Evolutionary conservation across 2,329 filamentous ascomycete genomes (phyloP).

Genomic region (Aaosphaeria arxii): DNA sequence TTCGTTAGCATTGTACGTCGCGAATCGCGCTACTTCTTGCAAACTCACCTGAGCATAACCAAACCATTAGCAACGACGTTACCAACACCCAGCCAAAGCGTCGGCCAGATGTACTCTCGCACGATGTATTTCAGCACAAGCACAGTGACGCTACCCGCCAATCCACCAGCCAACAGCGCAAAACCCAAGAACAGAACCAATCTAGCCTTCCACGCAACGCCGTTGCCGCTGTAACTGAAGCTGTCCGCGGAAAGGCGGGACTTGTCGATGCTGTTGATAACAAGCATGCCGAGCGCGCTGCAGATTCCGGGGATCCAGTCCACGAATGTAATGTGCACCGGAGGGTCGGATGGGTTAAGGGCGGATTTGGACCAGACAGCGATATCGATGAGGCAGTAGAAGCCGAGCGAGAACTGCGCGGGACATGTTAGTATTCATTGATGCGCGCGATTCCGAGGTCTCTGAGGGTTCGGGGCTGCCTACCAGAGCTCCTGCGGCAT

Average conservation of each 20-base stretch:
- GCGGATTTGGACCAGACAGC: conserved; percentile 61
- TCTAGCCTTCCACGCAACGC: conserved; percentile 68
- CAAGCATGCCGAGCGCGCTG: conserved; percentile 66
- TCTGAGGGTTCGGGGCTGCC: conserved; percentile 13
- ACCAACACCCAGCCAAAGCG: conserved; percentile 65
- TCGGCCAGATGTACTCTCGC: conserved; percentile 56
- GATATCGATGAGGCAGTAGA: conserved; percentile 68
- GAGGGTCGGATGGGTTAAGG: conserved; percentile 55
- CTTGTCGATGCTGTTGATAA: conserved; percentile 72
- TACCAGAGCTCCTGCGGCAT: conserved; percentile 64
- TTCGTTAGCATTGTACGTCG: background rate
- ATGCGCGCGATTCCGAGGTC: too few relatives aligned
- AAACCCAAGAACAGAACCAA: conserved; percentile 69
- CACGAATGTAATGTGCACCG: conserved; percentile 64
- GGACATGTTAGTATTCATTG: background rate
- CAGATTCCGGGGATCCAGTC: conserved; percentile 73
- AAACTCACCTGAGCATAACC: conserved; percentile 63
- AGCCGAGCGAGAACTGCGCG: conserved; percentile 63
- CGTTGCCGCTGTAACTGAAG: conserved; percentile 63
- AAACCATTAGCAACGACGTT: conserved; percentile 64
- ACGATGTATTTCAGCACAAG: conserved; percentile 67
- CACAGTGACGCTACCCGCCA: conserved; percentile 66
- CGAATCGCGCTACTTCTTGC: background rate
- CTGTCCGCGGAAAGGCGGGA: conserved; percentile 61
- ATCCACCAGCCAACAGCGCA: conserved; percentile 64